Percentiles rank a stretch among this genome's conserved stretches.
Conservation (phyloP, 768 basidiomycete genomes). For the Phaeolepiota aurea region DNA sequence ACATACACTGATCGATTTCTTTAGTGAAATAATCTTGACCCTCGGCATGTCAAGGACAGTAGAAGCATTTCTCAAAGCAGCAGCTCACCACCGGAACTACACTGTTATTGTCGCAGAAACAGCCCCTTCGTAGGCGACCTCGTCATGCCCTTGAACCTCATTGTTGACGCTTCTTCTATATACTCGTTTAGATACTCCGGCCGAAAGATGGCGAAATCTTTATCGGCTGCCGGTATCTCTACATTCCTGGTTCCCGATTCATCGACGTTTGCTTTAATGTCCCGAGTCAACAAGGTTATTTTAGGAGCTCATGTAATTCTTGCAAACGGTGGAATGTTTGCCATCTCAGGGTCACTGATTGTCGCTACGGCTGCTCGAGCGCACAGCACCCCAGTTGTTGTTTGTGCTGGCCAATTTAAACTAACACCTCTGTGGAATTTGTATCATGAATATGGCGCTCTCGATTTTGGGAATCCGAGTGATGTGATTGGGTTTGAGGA, state of each 20-base stretch:
- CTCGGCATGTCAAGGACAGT: conserved; percentile 94
- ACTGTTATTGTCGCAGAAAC: conserved; percentile 96
- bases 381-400: conserved; percentile 87
- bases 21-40: conserved; percentile 76
- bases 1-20: conserved; percentile 4
- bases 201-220: conserved; percentile 72
- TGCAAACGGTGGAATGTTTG: conserved; percentile 95
- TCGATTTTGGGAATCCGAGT: conserved; percentile 67
- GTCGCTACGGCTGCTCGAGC: conserved; percentile 83
- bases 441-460: conserved; percentile 78
- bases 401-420: conserved; percentile 95
- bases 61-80: conserved; percentile 87
- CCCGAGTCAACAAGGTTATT: conserved; percentile 93
- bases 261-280: conserved; percentile 92
- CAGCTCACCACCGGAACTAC: conserved; percentile 84
- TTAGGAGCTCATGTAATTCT: conserved; percentile 93
- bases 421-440: conserved; percentile 87
- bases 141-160: no score
- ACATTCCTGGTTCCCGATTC: conserved; percentile 98
- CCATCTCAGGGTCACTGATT: conserved; percentile 75
- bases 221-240: conserved; percentile 77
- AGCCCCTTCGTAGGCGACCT: conserved; percentile 84
- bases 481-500: conserved; percentile 68
- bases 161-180: conserved; percentile 1
- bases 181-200: conserved; percentile 61